Evolutionary conservation across 371 early-diverging fungal species (phyloP), one percentile per base, ranked within the genome.

Genomic region (Lichtheimia ornata): DNA sequence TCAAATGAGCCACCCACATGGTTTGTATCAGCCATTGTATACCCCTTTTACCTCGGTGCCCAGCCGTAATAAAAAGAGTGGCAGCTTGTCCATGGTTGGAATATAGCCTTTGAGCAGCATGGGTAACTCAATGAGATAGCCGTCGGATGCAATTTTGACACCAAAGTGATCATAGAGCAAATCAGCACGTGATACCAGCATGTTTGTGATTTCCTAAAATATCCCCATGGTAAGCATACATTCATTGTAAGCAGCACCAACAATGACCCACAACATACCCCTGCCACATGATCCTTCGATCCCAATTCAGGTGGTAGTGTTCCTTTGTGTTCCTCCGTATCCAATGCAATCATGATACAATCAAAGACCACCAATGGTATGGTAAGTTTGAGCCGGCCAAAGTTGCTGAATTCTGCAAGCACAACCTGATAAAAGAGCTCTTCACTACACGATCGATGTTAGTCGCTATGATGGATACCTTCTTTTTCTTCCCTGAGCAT

Each of bases 111-210:
- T 75, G 22, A 97, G 65, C 43, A 96, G 49, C 81, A 94, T 81
- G 0, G 97, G 97, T 20, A 97, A 59, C 1, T 84, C 73, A 14
- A 66, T 58, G n/a, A 96, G 60, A 4, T 77, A 54, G 0, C 94
- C 92, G 2, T 79, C 70, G 4, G 77, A 79, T n/a, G 72, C 81
- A 22, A 97, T 73, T 3, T 61, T 74, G 7, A 97, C 73, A 4
- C 87, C 82, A 66, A 94, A 97, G 66, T 96, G 96, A 58, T 96
- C 94, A 12, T 76, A 69, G 13, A 97, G 72, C 95, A 97, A 93
- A 11, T 88, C 89, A 3, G 85, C 74, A 44, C 83, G 71, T n/a
- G 72, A 66, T 6, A 86, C 65, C 17, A 96, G 62, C 0, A 76
- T 61, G 0, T 77, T 70, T n/a, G 72, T 62, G 42, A 93, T 86